Evolutionary conservation across 2,329 filamentous ascomycete species (phyloP).

Genomic region (Dactylellina parvicollis): DNA sequence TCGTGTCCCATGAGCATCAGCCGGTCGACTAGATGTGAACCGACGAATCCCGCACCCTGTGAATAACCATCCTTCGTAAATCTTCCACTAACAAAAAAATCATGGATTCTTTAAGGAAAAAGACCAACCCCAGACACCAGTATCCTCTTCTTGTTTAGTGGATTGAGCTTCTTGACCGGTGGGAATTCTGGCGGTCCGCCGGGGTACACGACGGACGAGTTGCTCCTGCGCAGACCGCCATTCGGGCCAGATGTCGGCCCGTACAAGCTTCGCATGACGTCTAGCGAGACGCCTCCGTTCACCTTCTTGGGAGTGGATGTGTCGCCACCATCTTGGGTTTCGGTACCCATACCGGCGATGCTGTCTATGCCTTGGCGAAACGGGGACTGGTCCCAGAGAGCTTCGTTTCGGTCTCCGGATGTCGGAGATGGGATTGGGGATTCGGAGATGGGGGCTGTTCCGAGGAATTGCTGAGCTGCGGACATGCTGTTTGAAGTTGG

Average conservation of each 20-base stretch:
- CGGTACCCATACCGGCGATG: neutral
- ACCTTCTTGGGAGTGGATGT: neutral
- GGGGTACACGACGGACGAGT: slow-evolving; percentile 54
- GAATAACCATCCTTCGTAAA: slow-evolving; percentile 1
- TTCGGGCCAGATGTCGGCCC: slow-evolving; percentile 9
- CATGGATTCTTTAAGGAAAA: neutral
- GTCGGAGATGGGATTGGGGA: slow-evolving; percentile 44
- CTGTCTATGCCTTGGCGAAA: slow-evolving; percentile 32
- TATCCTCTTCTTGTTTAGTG: slow-evolving; percentile 57
- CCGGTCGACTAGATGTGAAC: slow-evolving; percentile 58
- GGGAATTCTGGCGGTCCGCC: slow-evolving; percentile 55
- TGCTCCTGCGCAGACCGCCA: slow-evolving; percentile 38
- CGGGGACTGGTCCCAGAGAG: slow-evolving; percentile 38
- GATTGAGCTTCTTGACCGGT: slow-evolving; percentile 56
- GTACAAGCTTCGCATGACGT: slow-evolving; percentile 48
- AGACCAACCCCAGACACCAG: slow-evolving; percentile 58
- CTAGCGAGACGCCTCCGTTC: slow-evolving; percentile 37
- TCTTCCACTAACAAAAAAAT: neutral
- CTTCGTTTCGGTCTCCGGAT: slow-evolving; percentile 43
- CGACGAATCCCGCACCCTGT: slow-evolving; percentile 58
- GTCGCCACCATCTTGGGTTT: neutral
- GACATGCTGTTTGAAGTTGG: slow-evolving; percentile 48
- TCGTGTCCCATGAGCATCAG: slow-evolving; percentile 58
- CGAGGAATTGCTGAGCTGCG: slow-evolving; percentile 45
- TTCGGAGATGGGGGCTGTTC: slow-evolving; percentile 38